Percentiles rank a stretch among this genome's conserved stretches.
Conservation (phyloP, 306 rosid species). For the Senna siamea region DNA sequence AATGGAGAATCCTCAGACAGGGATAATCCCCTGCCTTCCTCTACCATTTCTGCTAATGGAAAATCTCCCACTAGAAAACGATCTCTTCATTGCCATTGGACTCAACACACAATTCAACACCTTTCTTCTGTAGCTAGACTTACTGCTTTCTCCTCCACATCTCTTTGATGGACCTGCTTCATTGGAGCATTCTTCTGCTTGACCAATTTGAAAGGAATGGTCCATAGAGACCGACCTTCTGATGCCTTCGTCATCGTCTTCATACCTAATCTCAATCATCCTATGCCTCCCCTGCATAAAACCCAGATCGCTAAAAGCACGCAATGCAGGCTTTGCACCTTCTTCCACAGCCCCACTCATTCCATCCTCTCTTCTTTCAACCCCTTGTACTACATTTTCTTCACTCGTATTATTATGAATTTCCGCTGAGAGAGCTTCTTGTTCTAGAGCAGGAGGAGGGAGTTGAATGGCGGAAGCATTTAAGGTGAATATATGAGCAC, state of each 20-base stretch:
- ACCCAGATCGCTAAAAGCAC: constrained; percentile 68
- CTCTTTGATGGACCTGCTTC: constrained; percentile 67
- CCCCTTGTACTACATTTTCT: constrained; percentile 34
- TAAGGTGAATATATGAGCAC: constrained; percentile 61
- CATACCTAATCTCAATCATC: constrained; percentile 68
- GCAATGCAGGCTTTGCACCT: constrained; percentile 54
- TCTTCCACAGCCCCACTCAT: constrained; percentile 35
- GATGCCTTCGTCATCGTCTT: constrained; percentile 47
- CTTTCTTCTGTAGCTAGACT: constrained; percentile 51
- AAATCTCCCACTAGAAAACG: constrained; percentile 84
- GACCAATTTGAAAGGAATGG: constrained; percentile 52
- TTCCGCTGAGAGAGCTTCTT: constrained; percentile 42
- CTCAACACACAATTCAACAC: constrained; percentile 61
- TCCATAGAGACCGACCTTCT: constrained; percentile 89
- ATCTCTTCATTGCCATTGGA: constrained; percentile 87
- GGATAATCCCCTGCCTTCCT: constrained; percentile 58
- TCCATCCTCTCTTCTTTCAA: too few relatives aligned
- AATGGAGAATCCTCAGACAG: constrained; percentile 40
- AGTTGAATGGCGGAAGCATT: constrained; percentile 33
- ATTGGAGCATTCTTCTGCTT: constrained; percentile 44
- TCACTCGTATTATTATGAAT: constrained; percentile 42
- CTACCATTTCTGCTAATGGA: constrained; percentile 60
- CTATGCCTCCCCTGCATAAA: constrained; percentile 63
- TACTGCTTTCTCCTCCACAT: constrained; percentile 53
- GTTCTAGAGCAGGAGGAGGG: constrained; percentile 22